A percentile compares a stretch with the other conserved stretches of the same genome.
Conservation (phyloP, 768 basidiomycete species). For the Ramaria rubella region DNA sequence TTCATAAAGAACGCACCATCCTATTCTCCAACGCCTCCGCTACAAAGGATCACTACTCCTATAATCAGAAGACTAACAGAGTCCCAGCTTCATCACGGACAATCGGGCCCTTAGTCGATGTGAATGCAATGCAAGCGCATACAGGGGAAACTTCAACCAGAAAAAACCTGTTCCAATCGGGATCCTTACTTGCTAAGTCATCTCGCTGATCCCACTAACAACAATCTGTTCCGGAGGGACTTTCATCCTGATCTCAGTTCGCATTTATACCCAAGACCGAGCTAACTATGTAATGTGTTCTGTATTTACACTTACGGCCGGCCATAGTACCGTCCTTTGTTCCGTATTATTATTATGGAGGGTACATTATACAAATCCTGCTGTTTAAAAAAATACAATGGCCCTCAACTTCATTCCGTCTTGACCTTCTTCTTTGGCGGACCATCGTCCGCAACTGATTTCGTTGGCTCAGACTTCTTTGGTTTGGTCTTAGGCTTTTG, state of each 20-base stretch:
- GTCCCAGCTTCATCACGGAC: conserved; percentile 29
- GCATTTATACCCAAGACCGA: conserved; percentile 6
- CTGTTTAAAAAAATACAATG: neutral
- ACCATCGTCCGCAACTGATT: conserved; percentile 34
- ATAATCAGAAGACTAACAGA: conserved; percentile 24
- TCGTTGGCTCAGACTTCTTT: conserved; percentile 26
- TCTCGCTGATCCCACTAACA: too few relatives aligned
- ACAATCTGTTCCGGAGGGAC: too few relatives aligned
- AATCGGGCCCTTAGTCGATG: conserved; percentile 40
- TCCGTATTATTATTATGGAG: neutral
- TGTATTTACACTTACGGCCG: neutral
- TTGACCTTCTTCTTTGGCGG: conserved; percentile 76
- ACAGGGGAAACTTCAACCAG: neutral
- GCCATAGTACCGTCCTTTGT: neutral
- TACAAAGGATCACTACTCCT: conserved; percentile 15
- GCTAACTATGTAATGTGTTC: conserved; percentile 8
- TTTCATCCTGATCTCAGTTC: conserved; percentile 20
- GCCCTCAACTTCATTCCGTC: conserved; percentile 25
- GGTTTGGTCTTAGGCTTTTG: conserved; percentile 39
- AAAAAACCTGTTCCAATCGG: conserved; percentile 56
- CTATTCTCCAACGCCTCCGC: conserved; percentile 39
- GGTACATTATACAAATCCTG: neutral
- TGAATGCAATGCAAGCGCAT: conserved; percentile 22
- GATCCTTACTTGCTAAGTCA: conserved; percentile 62
- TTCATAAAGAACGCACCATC: conserved; percentile 73